Base-by-base conservation (phyloP, 768 basidiomycete genomes). In the Boletus sp. region DNA sequence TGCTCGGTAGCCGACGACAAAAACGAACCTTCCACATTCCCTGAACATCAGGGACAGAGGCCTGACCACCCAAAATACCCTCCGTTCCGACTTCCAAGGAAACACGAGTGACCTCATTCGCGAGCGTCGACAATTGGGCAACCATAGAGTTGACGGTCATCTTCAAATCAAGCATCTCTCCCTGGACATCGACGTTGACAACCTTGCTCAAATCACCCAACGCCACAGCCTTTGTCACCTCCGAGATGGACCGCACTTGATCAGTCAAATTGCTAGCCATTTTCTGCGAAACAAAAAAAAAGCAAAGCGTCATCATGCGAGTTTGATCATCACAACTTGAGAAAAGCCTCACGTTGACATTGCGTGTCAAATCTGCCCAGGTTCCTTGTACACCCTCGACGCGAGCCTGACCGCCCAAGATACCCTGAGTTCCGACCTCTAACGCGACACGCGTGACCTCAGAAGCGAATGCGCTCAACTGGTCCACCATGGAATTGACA, bases 401-500 rank as follows among this genome's bases (percentile, higher is more conserved):
- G 33, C 80, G 83, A 10, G 94, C 94, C 66, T 95, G 92, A 50
- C 93, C 93, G 56, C 94, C 93, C 60, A 95, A 75, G 42, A 91
- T 91, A 65, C 90, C 93, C 63, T 93, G 87, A 4, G 93, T 93
- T 23, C 93, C 93, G 64, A 94, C 92, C 62, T 94, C 92, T 67
- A 90, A 72, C 2, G 93, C 91, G 45, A 96, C 88, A 58, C 89
- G 79, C 6, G 85, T 89, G 29, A 89, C 83, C 58, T 94, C 92
- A 3, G 82, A 83, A 14, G 92, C 90, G 66, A 95, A 95, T 5
- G 88, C 89, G 61, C 88, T 85, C 59, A 95, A 71, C 52, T 89
- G 88, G 68, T 92, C 91, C 68, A 95, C 91, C 93, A 97, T 97
- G n/a, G 86, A 87, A 64, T 95, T 95, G 59, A 93, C 89, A 11